Base-by-base conservation (phyloP, 2,329 filamentous ascomycete species). In the Nemania sp. region DNA sequence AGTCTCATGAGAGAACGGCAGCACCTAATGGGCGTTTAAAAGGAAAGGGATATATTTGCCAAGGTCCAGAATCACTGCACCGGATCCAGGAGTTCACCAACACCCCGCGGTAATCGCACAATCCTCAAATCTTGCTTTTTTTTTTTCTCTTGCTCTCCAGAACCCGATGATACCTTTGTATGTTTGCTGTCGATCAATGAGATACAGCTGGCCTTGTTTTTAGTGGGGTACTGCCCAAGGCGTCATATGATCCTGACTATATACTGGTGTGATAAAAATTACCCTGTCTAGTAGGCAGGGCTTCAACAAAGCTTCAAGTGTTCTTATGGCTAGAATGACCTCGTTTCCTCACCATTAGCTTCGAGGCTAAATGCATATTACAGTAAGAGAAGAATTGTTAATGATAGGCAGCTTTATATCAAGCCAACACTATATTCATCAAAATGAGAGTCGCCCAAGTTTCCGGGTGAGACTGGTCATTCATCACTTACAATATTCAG, bases 131-230 rank as follows among this genome's bases (percentile, higher is more conserved):
- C 23, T 39, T 31, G 33, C 49, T 45, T 41, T 52, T 45, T 52
- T 11, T 30, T 54, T 28, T 42, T 50, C 54, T 50, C 40, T 30
- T 54, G 34, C 46, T 50, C 54, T 50, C 40, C 30, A 34, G n/a
- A 41, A 15, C 26, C 49, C 28, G 37, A 61, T 59, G 58, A 61
- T 61, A 61, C 58, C 58, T 61, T 49, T 59, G 51, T 30, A 24
- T n/a, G 34, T 56, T 59, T 55, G 56, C 49, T 58, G 30, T 43
- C 22, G 20, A 56, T 50, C 37, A 51, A 52, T 54, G 40, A 23
- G 26, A 47, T 49, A 37, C 33, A 41, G 22, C 17, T 8, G 26
- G 30, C 19, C 19, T 15, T 36, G n/a, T 20, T 46, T 22, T 40
- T 43, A 11, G 26, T 7, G 23, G 19, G n/a, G 28, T 24, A 20